A percentile compares a stretch with the other conserved stretches of the same genome.
Evolutionary conservation across 2,329 filamentous ascomycete genomes (phyloP).

Genomic region (Alternaria novae-zelandiae): DNA sequence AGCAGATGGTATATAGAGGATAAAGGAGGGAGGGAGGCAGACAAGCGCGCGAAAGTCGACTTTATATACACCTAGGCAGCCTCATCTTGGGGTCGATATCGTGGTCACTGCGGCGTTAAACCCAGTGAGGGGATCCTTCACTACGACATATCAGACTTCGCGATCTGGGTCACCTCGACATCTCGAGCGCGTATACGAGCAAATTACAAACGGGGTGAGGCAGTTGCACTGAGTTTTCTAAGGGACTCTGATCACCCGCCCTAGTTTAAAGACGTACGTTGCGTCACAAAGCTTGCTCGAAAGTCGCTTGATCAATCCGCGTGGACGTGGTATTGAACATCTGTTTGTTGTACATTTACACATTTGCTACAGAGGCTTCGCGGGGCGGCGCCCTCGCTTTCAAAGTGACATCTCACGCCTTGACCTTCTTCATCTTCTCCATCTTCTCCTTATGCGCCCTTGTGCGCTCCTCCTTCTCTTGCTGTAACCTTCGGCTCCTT

Average conservation of each 20-base stretch:
- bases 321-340: conserved; percentile 2
- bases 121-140: neutral
- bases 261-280: neutral
- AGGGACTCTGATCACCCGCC: neutral
- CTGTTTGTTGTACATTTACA: conserved; percentile 14
- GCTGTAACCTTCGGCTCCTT: neutral
- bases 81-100: neutral
- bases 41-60: neutral
- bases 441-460: neutral
- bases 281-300: neutral
- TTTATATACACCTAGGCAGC: neutral
- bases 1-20: neutral
- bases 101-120: neutral
- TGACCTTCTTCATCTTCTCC: neutral
- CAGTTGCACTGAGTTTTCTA: neutral
- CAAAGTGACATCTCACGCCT: neutral
- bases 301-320: neutral
- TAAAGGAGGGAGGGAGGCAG: neutral
- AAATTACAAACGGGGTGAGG: neutral
- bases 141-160: neutral
- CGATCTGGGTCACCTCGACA: neutral
- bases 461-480: conserved; percentile 1
- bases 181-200: neutral
- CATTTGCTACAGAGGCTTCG: conserved; percentile 2
- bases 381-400: neutral